Conservation (phyloP, 2,329 filamentous ascomycete species). For the Rhinocladiella mackenziei region DNA sequence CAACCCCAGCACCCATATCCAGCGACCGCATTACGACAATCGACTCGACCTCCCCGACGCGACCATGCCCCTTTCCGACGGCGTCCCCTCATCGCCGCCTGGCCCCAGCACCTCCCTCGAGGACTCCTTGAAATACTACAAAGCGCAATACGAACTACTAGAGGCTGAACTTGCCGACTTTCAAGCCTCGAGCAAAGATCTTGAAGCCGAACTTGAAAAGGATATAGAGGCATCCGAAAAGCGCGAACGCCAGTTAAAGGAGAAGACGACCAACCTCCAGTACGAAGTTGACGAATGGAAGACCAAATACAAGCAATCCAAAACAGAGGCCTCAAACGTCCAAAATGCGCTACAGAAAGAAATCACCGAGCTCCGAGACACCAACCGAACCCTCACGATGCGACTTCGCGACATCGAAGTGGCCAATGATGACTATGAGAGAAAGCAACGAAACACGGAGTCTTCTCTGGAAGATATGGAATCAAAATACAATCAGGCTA, state of each 20-base stretch:
- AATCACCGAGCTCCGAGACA: constrained; percentile 83
- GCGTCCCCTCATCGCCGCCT: constrained; percentile 36
- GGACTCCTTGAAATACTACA: constrained; percentile 89
- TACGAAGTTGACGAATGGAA: constrained; percentile 99
- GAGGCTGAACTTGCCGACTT: constrained; percentile 91
- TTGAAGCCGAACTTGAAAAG: constrained; percentile 91
- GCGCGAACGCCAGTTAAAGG: constrained; percentile 76
- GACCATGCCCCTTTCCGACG: constrained; percentile 21
- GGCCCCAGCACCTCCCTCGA: constrained; percentile 47
- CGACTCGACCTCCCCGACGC: constrained; percentile 1
- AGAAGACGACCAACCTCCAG: constrained; percentile 76
- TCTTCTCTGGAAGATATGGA: constrained; percentile 96
- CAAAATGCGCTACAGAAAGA: constrained; percentile 91
- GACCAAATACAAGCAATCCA: constrained; percentile 94
- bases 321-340: constrained; percentile 76
- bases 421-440: constrained; percentile 96
- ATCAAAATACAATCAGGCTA: constrained; percentile 91
- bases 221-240: constrained; percentile 95
- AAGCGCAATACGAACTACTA: constrained; percentile 87
- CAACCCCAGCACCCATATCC: not conserved
- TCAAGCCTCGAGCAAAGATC: constrained; percentile 85
- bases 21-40: constrained; percentile 5
- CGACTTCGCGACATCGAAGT: constrained; percentile 92
- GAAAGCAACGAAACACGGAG: constrained; percentile 90
- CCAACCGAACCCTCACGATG: constrained; percentile 75